Conservation (phyloP, 2,329 filamentous ascomycete species). For the Teratosphaeria nubilosa region DNA sequence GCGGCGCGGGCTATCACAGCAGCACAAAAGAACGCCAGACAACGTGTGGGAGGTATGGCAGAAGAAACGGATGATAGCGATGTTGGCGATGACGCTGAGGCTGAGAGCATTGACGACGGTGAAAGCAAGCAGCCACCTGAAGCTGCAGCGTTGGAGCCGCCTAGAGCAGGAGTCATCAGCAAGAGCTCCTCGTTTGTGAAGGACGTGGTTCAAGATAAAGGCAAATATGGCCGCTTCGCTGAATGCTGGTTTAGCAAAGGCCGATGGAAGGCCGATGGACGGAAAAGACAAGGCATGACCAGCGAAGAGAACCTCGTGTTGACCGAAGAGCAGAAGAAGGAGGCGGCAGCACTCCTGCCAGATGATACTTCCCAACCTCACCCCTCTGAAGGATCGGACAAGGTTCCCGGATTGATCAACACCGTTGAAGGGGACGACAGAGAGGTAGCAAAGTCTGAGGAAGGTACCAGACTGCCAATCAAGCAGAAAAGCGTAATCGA, state of each 20-base stretch:
- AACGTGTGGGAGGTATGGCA: conserved; percentile 24
- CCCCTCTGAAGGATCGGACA: not conserved
- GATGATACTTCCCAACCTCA: not conserved
- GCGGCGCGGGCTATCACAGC: conserved; percentile 61
- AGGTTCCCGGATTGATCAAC: not conserved
- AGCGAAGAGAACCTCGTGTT: conserved; percentile 29
- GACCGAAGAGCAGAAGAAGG: conserved; percentile 25
- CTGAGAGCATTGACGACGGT: conserved; percentile 26
- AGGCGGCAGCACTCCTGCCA: conserved; percentile 23
- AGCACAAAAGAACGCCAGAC: conserved; percentile 41
- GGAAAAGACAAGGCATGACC: conserved; percentile 60
- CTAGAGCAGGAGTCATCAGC: conserved; percentile 23
- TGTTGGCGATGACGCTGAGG: conserved; percentile 15
- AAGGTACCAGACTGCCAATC: not conserved
- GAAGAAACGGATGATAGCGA: conserved; percentile 23
- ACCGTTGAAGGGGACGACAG: not conserved
- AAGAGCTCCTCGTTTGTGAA: conserved; percentile 62
- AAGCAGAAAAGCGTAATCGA: conserved; percentile 15
- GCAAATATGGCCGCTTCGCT: conserved; percentile 81
- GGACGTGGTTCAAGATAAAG: conserved; percentile 75
- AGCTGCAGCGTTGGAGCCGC: conserved; percentile 21
- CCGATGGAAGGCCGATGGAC: conserved; percentile 66
- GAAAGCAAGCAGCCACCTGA: conserved; percentile 10
- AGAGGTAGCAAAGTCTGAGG: not conserved
- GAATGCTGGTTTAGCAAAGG: conserved; percentile 82